Evolutionary conservation across 2,329 filamentous ascomycete species (phyloP).

Genomic region (Tolypocladium tropicale): DNA sequence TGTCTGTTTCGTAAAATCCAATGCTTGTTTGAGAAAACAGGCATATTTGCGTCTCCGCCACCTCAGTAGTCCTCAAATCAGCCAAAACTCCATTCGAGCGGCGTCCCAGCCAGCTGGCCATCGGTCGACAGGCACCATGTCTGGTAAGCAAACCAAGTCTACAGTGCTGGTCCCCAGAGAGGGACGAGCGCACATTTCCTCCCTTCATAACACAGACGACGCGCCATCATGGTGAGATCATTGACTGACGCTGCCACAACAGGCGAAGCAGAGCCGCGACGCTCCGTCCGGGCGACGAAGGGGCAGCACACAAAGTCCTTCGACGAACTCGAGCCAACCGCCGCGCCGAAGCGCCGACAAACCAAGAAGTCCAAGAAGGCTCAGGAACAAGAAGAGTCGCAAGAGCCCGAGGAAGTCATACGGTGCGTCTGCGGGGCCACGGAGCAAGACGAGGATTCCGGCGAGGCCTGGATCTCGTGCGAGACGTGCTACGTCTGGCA

Average conservation of each 20-base stretch:
- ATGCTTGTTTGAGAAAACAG: conserved; percentile 16
- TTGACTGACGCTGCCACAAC: conserved; percentile 6
- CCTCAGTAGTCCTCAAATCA: conserved; percentile 17
- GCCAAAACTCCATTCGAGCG: conserved; percentile 7
- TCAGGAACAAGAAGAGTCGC: conserved; percentile 45
- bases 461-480: conserved; percentile 91
- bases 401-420: conserved; percentile 63
- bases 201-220: not conserved
- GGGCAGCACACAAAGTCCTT: conserved; percentile 87
- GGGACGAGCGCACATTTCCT: not conserved
- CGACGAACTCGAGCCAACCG: conserved; percentile 57
- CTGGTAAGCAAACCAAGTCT: conserved; percentile 19
- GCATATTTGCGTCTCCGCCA: conserved; percentile 11
- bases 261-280: conserved; percentile 65
- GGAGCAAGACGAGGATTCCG: conserved; percentile 74
- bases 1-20: conserved; percentile 21
- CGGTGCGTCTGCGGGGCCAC: conserved; percentile 88
- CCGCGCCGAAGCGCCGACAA: conserved; percentile 42
- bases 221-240: conserved; percentile 2
- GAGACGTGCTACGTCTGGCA: conserved; percentile 92
- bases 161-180: not conserved
- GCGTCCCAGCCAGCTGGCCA: conserved; percentile 2
- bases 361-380: conserved; percentile 47
- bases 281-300: conserved; percentile 92
- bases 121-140: conserved; percentile 14